Base-by-base conservation (phyloP, 2,329 filamentous ascomycete species). In the Cordyceps tenuipes region DNA sequence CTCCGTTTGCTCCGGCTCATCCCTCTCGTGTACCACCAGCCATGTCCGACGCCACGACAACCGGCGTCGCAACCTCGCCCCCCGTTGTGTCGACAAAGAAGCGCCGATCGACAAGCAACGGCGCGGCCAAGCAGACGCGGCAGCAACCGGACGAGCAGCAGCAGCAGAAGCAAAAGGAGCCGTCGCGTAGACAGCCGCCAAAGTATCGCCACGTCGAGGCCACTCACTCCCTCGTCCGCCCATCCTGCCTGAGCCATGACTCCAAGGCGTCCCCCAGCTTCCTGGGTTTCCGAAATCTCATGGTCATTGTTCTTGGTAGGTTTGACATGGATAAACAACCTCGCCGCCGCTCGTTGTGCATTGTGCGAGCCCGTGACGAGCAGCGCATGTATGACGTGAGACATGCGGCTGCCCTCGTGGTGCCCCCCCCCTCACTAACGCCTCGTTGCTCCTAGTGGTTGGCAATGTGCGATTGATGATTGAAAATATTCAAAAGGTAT, bases 141-240 rank as follows among this genome's bases (percentile, higher is more conserved):
- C 61, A 57, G 34, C 53, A 62, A 66, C 64, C 69, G 64, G 64
- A 60, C 19, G 61, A 61, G 67, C 64, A 68, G 68, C 50, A 66
- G 66, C 58, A 65, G 67, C 54, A 66, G 66, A 29, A 29, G 26
- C 49, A 43, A n/a, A 29, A 36, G 13, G 39, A 19, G 39, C 15
- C 39, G 21, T 59, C 61, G 44, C 66, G 63, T 39, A 44, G 23
- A 21, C 65, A 64, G 19, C 61, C 65, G 61, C 82, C 76, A 68
- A 94, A 92, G 72, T 97, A 97, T 77, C 89, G 91, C 65, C 94
- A 99, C 82, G 86, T 96, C 64, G 90, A 89, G 62, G 92, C 92
- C 36, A 85, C 95, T 41, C 94, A 99, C 74, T 85, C 86, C 8
- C 72, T 82, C 66, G 75, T 82, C 43, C 83, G 85, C 61, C 84